Conservation (phyloP, 1,284 basidiomycete species). For the Tilletia caries region DNA sequence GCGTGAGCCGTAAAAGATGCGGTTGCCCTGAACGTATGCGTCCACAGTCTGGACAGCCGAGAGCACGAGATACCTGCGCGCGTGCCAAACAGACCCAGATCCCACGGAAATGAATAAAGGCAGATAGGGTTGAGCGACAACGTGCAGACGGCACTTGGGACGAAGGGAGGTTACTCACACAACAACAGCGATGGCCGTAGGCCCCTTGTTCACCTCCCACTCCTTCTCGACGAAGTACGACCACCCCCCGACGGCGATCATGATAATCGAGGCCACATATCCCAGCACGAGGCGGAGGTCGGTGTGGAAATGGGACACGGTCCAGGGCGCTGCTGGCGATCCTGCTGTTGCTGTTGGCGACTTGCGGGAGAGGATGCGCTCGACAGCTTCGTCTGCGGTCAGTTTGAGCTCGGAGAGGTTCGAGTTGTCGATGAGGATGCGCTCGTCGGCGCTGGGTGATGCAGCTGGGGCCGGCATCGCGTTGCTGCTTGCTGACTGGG, state of each 20-base stretch:
- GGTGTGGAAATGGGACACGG: constrained; percentile 39
- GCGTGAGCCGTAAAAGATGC: constrained; percentile 43
- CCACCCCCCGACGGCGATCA: constrained; percentile 45
- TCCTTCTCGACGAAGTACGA: constrained; percentile 46
- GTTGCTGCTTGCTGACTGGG: no score
- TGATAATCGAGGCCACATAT: constrained; percentile 36
- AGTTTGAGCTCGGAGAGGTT: constrained; percentile 42
- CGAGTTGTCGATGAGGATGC: constrained; percentile 42
- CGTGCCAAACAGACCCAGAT: not conserved
- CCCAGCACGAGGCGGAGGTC: constrained; percentile 41
- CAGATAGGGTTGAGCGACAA: not conserved
- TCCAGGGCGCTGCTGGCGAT: constrained; percentile 23
- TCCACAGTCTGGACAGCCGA: constrained; percentile 29
- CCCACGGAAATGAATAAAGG: not conserved
- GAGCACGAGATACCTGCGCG: constrained; percentile 29
- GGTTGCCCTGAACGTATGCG: constrained; percentile 36
- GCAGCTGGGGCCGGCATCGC: no score
- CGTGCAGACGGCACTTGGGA: not conserved
- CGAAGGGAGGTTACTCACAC: constrained; percentile 24
- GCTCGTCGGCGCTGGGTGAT: constrained; percentile 18
- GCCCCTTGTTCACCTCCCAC: constrained; percentile 43
- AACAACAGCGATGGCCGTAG: constrained; percentile 32
- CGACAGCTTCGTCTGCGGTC: constrained; percentile 47
- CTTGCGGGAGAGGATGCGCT: constrained; percentile 24
- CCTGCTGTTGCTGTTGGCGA: not conserved